phyloP scores from a whole-genome alignment of 1,284 basidiomycete species.

The Heterobasidion irregulare region DNA sequence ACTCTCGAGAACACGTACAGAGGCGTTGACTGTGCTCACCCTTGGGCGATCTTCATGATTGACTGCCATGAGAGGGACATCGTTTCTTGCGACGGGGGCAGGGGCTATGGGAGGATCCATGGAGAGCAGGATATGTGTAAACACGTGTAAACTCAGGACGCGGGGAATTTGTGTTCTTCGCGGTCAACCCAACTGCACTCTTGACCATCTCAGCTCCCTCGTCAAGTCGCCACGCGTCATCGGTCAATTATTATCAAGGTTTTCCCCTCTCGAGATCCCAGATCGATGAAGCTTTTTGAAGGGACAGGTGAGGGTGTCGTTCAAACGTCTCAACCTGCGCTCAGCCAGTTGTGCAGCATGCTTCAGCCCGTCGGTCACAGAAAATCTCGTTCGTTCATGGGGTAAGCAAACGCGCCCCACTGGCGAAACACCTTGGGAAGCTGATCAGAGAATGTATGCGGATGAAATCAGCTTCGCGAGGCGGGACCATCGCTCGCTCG shows the following conservation, averaged over 20 bases:
- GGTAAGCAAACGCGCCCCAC: not conserved
- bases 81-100: not conserved
- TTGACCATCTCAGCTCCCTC: not conserved
- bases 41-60: constrained; percentile 10
- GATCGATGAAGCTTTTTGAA: not conserved
- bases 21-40: not conserved
- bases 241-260: not conserved
- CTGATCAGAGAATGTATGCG: not conserved
- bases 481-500: constrained; percentile 7
- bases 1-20: not conserved
- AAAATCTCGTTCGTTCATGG: constrained; percentile 2
- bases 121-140: not conserved
- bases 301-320: constrained; percentile 1
- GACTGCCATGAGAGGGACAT: constrained; percentile 2
- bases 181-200: not conserved
- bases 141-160: not conserved
- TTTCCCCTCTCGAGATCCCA: too few species aligned
- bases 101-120: constrained; percentile 5
- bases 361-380: constrained; percentile 8
- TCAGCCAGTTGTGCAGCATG: constrained; percentile 2
- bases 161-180: not conserved
- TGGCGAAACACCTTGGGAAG: not conserved
- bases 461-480: constrained; percentile 2
- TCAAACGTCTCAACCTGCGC: not conserved
- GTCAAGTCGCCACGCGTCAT: not conserved